Conservation (phyloP, 2,329 filamentous ascomycete species). For the Colletotrichum gigasporum region DNA sequence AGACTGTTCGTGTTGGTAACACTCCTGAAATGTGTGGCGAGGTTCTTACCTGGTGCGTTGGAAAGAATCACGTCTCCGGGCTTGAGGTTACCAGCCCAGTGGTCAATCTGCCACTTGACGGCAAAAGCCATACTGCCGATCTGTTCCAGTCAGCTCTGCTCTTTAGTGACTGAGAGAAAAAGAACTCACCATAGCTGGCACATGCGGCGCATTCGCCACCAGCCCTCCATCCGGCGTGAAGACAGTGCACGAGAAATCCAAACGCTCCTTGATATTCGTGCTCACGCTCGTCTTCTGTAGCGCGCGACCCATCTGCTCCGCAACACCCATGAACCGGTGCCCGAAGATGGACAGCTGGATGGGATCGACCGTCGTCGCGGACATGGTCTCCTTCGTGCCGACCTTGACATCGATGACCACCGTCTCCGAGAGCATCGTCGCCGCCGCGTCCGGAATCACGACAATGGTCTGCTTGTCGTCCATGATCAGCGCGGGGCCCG, state of each 20-base stretch:
- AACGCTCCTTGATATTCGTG: conserved; percentile 82
- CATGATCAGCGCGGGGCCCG: conserved; percentile 74
- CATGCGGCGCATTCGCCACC: conserved; percentile 79
- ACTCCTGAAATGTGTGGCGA: not conserved
- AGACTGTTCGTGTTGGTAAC: conserved; percentile 36
- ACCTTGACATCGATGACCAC: conserved; percentile 53
- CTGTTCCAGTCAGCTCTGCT: not conserved
- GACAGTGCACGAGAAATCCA: conserved; percentile 84
- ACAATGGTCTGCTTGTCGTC: conserved; percentile 78
- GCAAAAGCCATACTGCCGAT: conserved; percentile 84
- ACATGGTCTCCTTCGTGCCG: conserved; percentile 24
- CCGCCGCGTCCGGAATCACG: conserved; percentile 67
- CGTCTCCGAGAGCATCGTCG: conserved; percentile 52
- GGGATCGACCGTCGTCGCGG: conserved; percentile 62
- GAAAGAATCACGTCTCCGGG: conserved; percentile 48
- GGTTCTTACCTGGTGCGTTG: conserved; percentile 36
- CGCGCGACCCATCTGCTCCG: conserved; percentile 83
- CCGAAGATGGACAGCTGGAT: conserved; percentile 82
- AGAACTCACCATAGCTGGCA: conserved; percentile 68
- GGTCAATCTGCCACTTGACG: conserved; percentile 70
- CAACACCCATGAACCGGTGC: conserved; percentile 85
- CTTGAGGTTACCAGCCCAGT: conserved; percentile 61
- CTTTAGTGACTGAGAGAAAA: not conserved
- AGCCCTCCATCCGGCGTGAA: conserved; percentile 79
- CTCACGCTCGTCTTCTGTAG: conserved; percentile 83